These are phyloP conservation scores for Leccinum incarnatum DNA, from an alignment of 768 basidiomycete genomes.

Conservation along the genomic window DNA sequence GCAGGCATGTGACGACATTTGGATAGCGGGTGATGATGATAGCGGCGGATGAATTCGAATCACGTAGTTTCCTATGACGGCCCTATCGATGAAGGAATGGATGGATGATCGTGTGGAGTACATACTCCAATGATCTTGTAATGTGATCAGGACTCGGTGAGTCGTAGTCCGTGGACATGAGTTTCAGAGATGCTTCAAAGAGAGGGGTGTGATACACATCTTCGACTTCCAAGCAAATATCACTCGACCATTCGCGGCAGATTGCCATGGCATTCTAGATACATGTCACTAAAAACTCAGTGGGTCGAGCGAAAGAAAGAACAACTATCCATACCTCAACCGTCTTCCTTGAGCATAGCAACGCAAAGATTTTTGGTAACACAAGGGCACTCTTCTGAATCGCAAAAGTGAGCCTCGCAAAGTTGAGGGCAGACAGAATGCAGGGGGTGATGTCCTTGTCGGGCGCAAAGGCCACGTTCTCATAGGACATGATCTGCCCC, in stretches of 20 bases:
- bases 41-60: slow-evolving; percentile 25
- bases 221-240: slow-evolving; percentile 48
- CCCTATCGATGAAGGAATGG: not conserved
- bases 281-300: not conserved
- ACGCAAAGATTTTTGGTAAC: slow-evolving; percentile 11
- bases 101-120: not conserved
- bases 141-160: slow-evolving; percentile 35
- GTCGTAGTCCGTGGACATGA: slow-evolving; percentile 35
- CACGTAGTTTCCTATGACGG: slow-evolving; percentile 24
- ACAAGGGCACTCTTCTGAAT: not conserved
- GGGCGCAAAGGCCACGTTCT: slow-evolving; percentile 40
- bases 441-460: slow-evolving; percentile 38
- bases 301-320: not conserved
- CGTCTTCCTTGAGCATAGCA: slow-evolving; percentile 12
- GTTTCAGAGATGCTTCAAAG: slow-evolving; percentile 42
- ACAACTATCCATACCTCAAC: slow-evolving; percentile 18
- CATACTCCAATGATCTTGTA: slow-evolving; percentile 22
- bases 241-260: slow-evolving; percentile 46
- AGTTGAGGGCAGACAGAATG: slow-evolving; percentile 60
- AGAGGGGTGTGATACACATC: slow-evolving; percentile 46
- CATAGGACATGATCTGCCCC: slow-evolving; percentile 39
- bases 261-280: slow-evolving; percentile 51
- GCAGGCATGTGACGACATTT: slow-evolving; percentile 53
- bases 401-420: slow-evolving; percentile 45
- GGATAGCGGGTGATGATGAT: slow-evolving; percentile 58